Evolutionary conservation across 805 yeast genomes (phyloP).

Genomic region (Wickerhamomyces chambardii): DNA sequence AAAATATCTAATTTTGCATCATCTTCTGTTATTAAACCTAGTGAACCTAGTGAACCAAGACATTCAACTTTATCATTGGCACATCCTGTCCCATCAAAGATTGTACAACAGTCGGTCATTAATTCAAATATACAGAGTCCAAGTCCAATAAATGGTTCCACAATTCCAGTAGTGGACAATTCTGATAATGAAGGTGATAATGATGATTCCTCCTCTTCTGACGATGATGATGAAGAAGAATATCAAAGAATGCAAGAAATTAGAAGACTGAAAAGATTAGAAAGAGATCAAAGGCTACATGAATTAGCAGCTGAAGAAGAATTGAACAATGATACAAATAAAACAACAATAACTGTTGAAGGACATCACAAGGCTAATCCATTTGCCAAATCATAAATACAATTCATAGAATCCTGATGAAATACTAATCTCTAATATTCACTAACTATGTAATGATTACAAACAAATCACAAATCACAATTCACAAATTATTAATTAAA

Average conservation of each 20-base stretch:
- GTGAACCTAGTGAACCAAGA: too few relatives aligned
- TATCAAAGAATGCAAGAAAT: constrained; percentile 32
- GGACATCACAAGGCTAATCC: too few relatives aligned
- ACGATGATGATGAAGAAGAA: constrained; percentile 36
- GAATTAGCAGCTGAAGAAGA: constrained; percentile 39
- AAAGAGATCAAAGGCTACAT: constrained; percentile 50
- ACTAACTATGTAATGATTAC: too few relatives aligned
- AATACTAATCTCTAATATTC: too few relatives aligned
- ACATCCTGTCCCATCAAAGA: too few relatives aligned
- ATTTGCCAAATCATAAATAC: too few relatives aligned
- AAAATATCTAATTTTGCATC: too few relatives aligned
- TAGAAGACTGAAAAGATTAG: constrained; percentile 37
- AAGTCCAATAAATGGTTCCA: constrained; percentile 19
- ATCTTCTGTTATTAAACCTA: too few relatives aligned
- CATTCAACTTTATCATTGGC: constrained; percentile 2
- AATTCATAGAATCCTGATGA: too few relatives aligned
- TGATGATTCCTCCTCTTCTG: constrained; percentile 11
- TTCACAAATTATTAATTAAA: too few relatives aligned
- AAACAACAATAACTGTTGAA: constrained; percentile 2
- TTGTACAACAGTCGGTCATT: constrained; percentile 2
- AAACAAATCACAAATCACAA: too few relatives aligned
- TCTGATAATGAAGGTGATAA: constrained; percentile 8
- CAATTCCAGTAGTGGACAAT: too few relatives aligned
- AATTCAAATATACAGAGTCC: constrained; percentile 15
- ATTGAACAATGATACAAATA: constrained; percentile 24